Base-by-base conservation (phyloP, 2,329 filamentous ascomycete species). In the Xylaria sp. region DNA sequence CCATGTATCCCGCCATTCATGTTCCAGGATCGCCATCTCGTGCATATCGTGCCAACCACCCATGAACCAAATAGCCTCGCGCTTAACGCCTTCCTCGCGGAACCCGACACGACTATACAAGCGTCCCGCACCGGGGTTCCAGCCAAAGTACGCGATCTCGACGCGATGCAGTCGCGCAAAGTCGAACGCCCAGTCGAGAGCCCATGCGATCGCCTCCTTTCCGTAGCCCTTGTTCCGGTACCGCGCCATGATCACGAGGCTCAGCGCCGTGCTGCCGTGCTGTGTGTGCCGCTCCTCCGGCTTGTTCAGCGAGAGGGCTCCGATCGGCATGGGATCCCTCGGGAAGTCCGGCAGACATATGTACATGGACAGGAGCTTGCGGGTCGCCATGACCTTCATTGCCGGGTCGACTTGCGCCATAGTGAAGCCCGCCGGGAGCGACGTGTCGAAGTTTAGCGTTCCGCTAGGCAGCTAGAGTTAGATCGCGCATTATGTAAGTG, bases 131-230 rank as follows among this genome's bases (percentile, higher is more conserved):
- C 65, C 70, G 3, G n/a, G 17, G 53, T 70, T 72, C 65, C 68
- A 70, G n/a, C 30, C 27, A 32, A 54, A 68, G 27, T 32, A 53
- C 7, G 21, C 19, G 8, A 67, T 42, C 48, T 70, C 68, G n/a
- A 72, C 61, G n/a, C 70, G 65, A 48, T 72, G 70, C 53, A 72
- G 48, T 14, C 64, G 11, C 9, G 68, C 70, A 30, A 58, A 59
- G 30, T 62, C 61, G 50, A 72, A 72, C 0, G 48, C 70, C 70
- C 70, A 72, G 3, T 63, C 57, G 12, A 72, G 68, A 1, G 63
- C 65, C 68, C 68, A 72, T 3, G 39, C 47, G 7, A 69, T 45
- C 1, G 70, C 70, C 42, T 70, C 70, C 17, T 14, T 50, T 0
- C 70, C 70, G 61, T 70, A 70, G 2, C 70, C 70, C n/a, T 64